Evolutionary conservation across 2,329 filamentous ascomycete genomes (phyloP).

Genomic region (Paracorniculantispora psalliotae): DNA sequence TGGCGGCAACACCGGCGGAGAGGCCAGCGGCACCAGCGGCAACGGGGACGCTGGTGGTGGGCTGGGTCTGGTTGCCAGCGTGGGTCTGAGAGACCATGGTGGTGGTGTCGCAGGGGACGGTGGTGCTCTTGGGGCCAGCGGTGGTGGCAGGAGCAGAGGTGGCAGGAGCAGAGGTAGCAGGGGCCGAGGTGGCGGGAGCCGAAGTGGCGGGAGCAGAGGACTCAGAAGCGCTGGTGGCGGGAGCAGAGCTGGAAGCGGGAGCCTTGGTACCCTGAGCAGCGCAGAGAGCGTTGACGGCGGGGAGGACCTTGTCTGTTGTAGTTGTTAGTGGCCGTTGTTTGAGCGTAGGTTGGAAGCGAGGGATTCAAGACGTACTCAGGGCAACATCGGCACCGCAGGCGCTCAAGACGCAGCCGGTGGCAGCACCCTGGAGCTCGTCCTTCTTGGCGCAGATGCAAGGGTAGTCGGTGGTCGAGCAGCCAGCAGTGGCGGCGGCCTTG

Average conservation of each 20-base stretch:
- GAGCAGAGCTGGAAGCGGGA: constrained; percentile 8
- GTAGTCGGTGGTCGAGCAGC: constrained; percentile 29
- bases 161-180: constrained; percentile 9
- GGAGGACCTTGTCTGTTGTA: constrained; percentile 33
- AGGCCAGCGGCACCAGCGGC: constrained; percentile 27
- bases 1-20: constrained; percentile 28
- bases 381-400: constrained; percentile 33
- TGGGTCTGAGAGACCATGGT: background rate
- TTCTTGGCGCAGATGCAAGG: constrained; percentile 33
- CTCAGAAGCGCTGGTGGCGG: constrained; percentile 5
- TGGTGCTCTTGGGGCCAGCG: constrained; percentile 1
- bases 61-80: constrained; percentile 7
- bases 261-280: constrained; percentile 10
- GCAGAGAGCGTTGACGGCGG: constrained; percentile 33
- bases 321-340: constrained; percentile 16
- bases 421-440: constrained; percentile 25
- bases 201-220: constrained; percentile 10
- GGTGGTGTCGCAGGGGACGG: constrained; percentile 16
- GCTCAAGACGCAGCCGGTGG: constrained; percentile 32
- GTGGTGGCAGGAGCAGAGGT: constrained; percentile 5
- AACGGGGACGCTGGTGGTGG: constrained; percentile 12
- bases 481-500: constrained; percentile 25
- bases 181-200: constrained; percentile 3
- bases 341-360: background rate
- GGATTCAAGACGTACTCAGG: constrained; percentile 27